Base-by-base conservation (phyloP, 352 stramenopile genomes). In the Ophiocytium majus region DNA sequence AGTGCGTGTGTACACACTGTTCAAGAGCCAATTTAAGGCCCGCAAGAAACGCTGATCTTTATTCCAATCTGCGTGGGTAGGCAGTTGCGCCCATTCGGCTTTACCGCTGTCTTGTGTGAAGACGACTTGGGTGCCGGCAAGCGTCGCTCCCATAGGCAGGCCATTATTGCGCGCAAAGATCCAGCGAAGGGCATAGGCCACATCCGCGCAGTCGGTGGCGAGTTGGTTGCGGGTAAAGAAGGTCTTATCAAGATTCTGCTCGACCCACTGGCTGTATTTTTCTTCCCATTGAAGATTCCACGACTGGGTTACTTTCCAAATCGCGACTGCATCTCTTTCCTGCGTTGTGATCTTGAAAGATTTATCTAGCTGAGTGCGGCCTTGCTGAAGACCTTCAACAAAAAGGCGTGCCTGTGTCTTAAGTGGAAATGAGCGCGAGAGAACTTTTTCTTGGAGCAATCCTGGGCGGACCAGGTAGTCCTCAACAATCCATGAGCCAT, bases 131-230 rank as follows among this genome's bases (percentile, higher is more conserved):
- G 57, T 71, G 23, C 57, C 57, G 19, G 19, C 57, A 71, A 71
- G 57, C 28, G 57, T 71, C 19, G 28, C 57, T 23, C 23, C 23
- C 57, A 28, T 28, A 71, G 57, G 57, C 23, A 71, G 57, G 28
- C 19, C 23, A 71, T 71, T 23, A 71, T 23, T 71, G 57, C 57
- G 57, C 57, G 57, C 23, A 71, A 71, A 71, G 57, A 71, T 71
- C 57, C 57, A 71, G 57, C 57, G 57, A 28, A 71, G 57, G 57
- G 57, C 57, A 71, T 71, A 71, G 57, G 57, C 28, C 19, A 71
- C 57, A 71, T 71, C 57, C 19, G 57, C 57, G 28, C 57, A 71
- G 57, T 71, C 57, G 57, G 28, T 28, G 23, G 57, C 57, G 57
- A 71, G 23, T 28, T 71, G 57, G 57, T 71, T 23, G 23, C 28